These are phyloP conservation scores for Apiosordaria backusii DNA, from an alignment of 495 filamentous ascomycete species.

Conservation along the genomic window DNA sequence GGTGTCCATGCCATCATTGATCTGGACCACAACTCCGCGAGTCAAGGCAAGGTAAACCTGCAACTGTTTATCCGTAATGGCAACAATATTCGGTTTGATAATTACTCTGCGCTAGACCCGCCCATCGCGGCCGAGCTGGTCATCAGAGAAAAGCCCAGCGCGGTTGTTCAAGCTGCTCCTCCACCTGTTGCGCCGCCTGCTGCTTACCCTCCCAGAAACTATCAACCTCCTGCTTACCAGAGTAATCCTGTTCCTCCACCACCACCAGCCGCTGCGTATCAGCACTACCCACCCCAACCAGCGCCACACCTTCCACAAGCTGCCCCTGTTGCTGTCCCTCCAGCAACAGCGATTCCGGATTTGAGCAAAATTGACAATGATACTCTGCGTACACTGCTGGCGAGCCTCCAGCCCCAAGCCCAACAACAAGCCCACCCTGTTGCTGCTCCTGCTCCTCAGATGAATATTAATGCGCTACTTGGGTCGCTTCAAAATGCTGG, in stretches of 20 bases:
- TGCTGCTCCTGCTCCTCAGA: not conserved
- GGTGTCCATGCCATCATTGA: conserved; percentile 83
- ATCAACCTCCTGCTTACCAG: not conserved
- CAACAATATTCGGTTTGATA: conserved; percentile 68
- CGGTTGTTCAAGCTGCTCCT: conserved; percentile 36
- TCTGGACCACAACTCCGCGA: conserved; percentile 64
- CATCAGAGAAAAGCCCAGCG: conserved; percentile 57
- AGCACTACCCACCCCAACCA: not conserved
- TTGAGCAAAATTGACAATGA: not conserved
- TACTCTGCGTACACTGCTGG: not conserved
- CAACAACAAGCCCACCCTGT: not conserved
- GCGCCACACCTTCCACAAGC: not conserved
- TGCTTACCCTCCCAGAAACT: not conserved
- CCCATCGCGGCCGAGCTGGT: conserved; percentile 75
- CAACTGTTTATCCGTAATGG: conserved; percentile 84
- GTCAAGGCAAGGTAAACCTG: conserved; percentile 66
- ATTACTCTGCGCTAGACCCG: conserved; percentile 79
- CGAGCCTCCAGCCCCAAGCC: not conserved
- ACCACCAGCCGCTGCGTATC: not conserved
- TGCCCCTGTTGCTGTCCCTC: not conserved
- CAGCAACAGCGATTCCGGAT: not conserved
- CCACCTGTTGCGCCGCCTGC: conserved; percentile 15
- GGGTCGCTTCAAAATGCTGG: not conserved
- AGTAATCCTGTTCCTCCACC: not conserved
- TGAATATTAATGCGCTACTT: not conserved